Conservation (phyloP, 768 basidiomycete species). For the Boletus rufocinnamomeus region DNA sequence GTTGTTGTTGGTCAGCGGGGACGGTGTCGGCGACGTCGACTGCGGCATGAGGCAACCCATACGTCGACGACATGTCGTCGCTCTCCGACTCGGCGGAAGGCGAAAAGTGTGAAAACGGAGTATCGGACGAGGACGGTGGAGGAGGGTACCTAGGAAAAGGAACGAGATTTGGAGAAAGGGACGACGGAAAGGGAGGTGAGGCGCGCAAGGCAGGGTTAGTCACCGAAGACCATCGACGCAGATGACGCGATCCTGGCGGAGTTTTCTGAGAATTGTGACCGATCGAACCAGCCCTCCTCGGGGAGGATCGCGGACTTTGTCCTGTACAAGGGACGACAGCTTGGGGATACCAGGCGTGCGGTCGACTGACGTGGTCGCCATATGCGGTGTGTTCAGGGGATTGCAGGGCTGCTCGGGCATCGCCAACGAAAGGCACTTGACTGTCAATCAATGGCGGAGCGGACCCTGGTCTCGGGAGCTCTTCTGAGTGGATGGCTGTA, state of each 20-base stretch:
- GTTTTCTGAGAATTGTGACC: slow-evolving; percentile 33
- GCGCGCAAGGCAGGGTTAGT: slow-evolving; percentile 30
- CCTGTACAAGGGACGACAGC: slow-evolving; percentile 16
- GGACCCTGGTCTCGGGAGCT: slow-evolving; percentile 30
- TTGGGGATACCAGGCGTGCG: slow-evolving; percentile 26
- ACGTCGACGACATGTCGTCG: slow-evolving; percentile 18
- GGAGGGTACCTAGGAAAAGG: slow-evolving; percentile 24
- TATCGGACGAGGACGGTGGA: slow-evolving; percentile 10
- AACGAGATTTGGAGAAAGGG: slow-evolving; percentile 13
- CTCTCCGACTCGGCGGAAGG: slow-evolving; percentile 28
- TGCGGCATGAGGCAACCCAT: slow-evolving; percentile 20
- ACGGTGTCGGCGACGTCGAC: slow-evolving; percentile 19
- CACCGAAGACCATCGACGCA: slow-evolving; percentile 35
- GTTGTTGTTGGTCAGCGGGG: slow-evolving; percentile 5
- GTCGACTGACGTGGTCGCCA: slow-evolving; percentile 21
- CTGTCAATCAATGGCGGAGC: slow-evolving; percentile 33
- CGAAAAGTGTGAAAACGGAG: slow-evolving; percentile 16
- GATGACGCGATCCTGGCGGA: slow-evolving; percentile 31
- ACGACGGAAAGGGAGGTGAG: slow-evolving; percentile 21
- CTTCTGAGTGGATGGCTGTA: slow-evolving; percentile 27
- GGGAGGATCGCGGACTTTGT: slow-evolving; percentile 37
- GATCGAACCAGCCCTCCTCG: slow-evolving; percentile 35
- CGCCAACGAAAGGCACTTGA: slow-evolving; percentile 32
- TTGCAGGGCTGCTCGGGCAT: slow-evolving; percentile 26
- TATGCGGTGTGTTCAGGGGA: slow-evolving; percentile 16